Evolutionary conservation across 306 rosid genomes (phyloP).

Genomic region (Macrotyloma uniflorum): DNA sequence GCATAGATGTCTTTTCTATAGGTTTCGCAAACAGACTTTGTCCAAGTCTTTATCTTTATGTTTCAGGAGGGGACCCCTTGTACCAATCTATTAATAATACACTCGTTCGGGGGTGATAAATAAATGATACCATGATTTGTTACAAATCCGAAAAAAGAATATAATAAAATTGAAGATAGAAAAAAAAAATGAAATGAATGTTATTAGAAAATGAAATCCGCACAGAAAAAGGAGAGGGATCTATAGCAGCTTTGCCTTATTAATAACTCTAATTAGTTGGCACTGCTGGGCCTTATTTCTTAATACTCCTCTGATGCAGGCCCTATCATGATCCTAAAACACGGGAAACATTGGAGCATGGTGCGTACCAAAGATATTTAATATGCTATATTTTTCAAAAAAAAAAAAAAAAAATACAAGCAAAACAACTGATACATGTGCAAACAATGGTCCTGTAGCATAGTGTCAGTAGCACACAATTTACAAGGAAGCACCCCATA

Average conservation of each 20-base stretch:
- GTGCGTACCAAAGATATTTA: slow-evolving; percentile 4
- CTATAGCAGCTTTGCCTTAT: neutral
- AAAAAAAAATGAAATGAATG: neutral
- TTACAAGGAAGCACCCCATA: neutral
- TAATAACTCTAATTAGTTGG: neutral
- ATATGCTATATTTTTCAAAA: neutral
- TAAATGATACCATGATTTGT: neutral
- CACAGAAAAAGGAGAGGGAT: neutral
- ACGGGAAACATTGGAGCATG: neutral
- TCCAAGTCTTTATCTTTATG: neutral
- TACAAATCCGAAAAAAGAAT: neutral
- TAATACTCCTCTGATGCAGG: neutral
- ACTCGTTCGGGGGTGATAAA: neutral
- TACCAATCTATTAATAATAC: neutral
- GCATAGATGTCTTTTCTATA: neutral
- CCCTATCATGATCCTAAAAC: neutral
- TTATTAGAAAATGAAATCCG: neutral
- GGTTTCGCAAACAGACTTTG: too few relatives aligned
- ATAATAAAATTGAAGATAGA: neutral
- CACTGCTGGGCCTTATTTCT: neutral
- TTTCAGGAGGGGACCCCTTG: neutral
- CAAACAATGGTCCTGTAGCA: neutral
- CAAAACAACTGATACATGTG: neutral
- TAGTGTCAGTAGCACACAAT: neutral
- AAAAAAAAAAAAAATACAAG: neutral